Evolutionary conservation across 108 stramenopile genomes (phyloP), one percentile per base, ranked within the genome.

Genomic region (Cylindrotheca closterium): DNA sequence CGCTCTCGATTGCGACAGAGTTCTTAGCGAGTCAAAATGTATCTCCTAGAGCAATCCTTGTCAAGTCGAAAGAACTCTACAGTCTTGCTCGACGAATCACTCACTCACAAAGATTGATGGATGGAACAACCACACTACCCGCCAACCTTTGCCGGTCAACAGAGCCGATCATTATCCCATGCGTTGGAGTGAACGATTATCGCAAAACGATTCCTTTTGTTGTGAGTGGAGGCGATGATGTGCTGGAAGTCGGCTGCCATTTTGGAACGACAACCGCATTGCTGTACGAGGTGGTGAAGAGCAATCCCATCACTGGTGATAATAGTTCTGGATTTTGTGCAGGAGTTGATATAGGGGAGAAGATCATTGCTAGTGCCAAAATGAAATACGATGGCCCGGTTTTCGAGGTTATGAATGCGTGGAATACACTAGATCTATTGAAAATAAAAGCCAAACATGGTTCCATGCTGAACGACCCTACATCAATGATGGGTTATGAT

Each of bases 151-250:
- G 37, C 15, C 7, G 37, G 15, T 42, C 37, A 10, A 7, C 37
- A 42, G 54, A 70, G 30, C 66, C 72, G 18, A 32, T 50, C 12
- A 30, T 73, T n/a, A 57, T 78, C 22, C 48, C 51, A 4, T 28
- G 59, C 7, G 72, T 73, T 18, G 73, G 73, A n/a, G 77, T 78
- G n/a, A 60, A 68, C 17, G 71, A 78, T 28, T 78, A 78, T 32
- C 60, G 77, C 17, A 34, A 47, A 24, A 55, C 60, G 26, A 78
- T 68, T 4, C 65, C 72, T n/a, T 63, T 55, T 18, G 34, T 25
- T 22, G 72, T 78, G 8, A 29, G 23, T 10, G 23, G 21, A 18
- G 73, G 68, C 42, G 70, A 78, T 55, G 60, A 45, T 27, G 49
- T 57, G 24, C 17, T 62, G 17, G 77, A 78, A 64, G 67, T 78